Conservation (phyloP, 2,329 filamentous ascomycete species). For the Diaporthe ilicicola region DNA sequence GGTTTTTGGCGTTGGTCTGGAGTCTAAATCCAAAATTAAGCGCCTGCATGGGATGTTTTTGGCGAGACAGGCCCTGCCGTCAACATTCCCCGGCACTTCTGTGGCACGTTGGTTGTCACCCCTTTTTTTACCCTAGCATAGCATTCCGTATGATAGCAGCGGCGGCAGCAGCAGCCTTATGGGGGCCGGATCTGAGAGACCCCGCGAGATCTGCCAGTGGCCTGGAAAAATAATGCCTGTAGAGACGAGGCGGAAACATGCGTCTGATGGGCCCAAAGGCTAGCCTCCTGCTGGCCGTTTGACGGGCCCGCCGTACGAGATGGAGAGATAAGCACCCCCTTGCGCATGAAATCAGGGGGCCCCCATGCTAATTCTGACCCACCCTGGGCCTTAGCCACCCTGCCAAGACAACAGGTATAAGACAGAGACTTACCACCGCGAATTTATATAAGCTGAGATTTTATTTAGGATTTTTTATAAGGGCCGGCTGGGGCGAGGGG, state of each 20-base stretch:
- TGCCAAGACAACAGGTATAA: no score
- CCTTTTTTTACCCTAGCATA: no score
- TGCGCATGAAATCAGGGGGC: no score
- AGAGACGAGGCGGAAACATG: conserved; percentile 19
- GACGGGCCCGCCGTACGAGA: no score
- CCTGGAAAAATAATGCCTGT: background rate
- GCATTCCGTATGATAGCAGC: conserved; percentile 1
- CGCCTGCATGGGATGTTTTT: conserved; percentile 20
- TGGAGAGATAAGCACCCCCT: no score
- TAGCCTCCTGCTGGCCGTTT: conserved; percentile 15
- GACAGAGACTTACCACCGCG: no score
- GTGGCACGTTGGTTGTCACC: background rate
- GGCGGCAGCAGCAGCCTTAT: conserved; percentile 8
- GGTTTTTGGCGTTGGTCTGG: background rate
- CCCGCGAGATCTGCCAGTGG: background rate
- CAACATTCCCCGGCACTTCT: conserved; percentile 14
- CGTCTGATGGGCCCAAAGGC: conserved; percentile 3
- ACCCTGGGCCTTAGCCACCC: no score
- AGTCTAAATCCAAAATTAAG: conserved; percentile 12
- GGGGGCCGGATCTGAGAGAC: conserved; percentile 9
- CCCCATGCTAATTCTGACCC: no score
- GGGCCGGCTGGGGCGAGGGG: no score
- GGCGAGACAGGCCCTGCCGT: background rate
- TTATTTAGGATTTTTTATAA: no score
- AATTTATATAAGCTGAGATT: no score